A percentile compares a stretch with the other conserved stretches of the same genome.
Evolutionary conservation across 106 monocot species (phyloP).

Genomic region (Cymbidium sinense): DNA sequence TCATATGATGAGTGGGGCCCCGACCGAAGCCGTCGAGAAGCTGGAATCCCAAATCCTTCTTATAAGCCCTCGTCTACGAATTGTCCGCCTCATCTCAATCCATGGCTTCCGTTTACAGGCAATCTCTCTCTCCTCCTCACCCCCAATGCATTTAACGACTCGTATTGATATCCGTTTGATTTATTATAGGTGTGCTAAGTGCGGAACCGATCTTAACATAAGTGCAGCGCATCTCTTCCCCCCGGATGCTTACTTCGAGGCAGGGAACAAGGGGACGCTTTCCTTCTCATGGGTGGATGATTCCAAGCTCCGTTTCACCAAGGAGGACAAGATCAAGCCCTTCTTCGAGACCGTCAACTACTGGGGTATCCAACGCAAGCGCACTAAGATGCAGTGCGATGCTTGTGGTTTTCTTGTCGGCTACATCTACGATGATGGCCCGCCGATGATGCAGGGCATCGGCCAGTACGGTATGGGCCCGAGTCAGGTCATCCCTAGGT

Average conservation of each 20-base stretch:
- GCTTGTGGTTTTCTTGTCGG: constrained; percentile 66
- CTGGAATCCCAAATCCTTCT: background rate
- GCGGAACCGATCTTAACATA: constrained; percentile 77
- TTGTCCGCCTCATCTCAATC: background rate
- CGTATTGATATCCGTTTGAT: background rate
- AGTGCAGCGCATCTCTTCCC: constrained; percentile 57
- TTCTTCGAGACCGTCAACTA: constrained; percentile 94
- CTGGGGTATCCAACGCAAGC: constrained; percentile 88
- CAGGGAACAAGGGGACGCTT: constrained; percentile 80
- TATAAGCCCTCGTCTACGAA: background rate
- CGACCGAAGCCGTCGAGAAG: background rate
- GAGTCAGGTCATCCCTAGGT: constrained; percentile 75
- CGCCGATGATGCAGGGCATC: constrained; percentile 64
- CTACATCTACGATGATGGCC: constrained; percentile 86
- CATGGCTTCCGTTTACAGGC: constrained; percentile 11
- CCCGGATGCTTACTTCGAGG: constrained; percentile 76
- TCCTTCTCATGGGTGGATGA: constrained; percentile 95
- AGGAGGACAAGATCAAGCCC: constrained; percentile 73
- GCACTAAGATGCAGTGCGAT: constrained; percentile 66
- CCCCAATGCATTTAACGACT: background rate
- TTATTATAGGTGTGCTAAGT: constrained; percentile 35
- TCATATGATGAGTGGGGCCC: too few relatives aligned
- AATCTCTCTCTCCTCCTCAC: background rate
- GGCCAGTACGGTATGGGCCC: constrained; percentile 94
- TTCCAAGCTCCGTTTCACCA: constrained; percentile 56